Evolutionary conservation across 352 stramenopile species (phyloP), one percentile per base, ranked within the genome.

Genomic region (Pythium angustatum): DNA sequence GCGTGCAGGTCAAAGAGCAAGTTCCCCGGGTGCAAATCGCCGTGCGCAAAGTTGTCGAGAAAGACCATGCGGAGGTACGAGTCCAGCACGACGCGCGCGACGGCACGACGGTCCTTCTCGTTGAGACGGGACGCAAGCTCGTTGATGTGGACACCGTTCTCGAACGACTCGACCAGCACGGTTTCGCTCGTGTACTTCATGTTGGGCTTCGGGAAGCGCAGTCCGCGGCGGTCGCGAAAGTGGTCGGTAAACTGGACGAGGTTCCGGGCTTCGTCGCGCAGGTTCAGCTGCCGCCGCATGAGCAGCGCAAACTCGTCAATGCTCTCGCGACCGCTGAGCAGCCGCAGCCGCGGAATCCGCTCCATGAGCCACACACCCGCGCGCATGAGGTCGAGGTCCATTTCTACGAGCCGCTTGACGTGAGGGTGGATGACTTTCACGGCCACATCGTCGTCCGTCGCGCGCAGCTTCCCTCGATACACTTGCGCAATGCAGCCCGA

Each of bases 401-500:
- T 64, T 51, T 94, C 78, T 1, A 98, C 83, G 41, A 93, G 73
- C 56, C 81, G 49, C 48, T 91, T 86, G 31, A 98, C 93, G 27
- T 92, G 77, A 7, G 94, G 95, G 67, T 98, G 94, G 31, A 99
- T 87, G 1, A 98, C 87, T 59, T 98, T 98, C 12, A 98, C 78
- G 2, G 95, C 94, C 26, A 98, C 85, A 22, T 86, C 58, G 31
- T 94, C 77, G 34, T 72, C 72, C 2, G 78, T 91, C 6, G 64
- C 52, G n/a, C 68, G 62, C 17, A 98, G 75, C 17, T 67, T 87
- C 14, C 86, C 95, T 54, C 78, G 73, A 79, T 98, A 98, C 3
- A 99, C 96, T 72, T 98, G 94, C 2, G 96, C 96, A 40, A 98
- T 97, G 68, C 92, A 97, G 15, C 96, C 96, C 22, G 93, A 98